phyloP scores from a whole-genome alignment of 768 basidiomycete genomes.

The Chiua virens region DNA sequence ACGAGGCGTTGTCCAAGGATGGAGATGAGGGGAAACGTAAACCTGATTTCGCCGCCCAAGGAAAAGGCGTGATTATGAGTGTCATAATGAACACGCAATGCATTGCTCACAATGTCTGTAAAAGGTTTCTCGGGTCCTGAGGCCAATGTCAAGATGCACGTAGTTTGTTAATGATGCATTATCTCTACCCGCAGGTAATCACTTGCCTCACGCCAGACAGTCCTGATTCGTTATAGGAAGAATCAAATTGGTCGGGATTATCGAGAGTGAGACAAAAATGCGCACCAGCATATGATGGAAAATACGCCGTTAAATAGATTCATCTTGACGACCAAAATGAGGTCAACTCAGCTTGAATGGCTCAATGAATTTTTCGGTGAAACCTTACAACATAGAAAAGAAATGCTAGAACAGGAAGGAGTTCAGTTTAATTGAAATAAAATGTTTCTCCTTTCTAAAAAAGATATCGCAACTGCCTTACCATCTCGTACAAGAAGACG shows the following conservation, averaged over 20 bases:
- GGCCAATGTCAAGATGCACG: no score
- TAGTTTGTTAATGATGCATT: no score
- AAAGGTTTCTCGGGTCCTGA: constrained; percentile 17
- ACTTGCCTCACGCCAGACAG: constrained; percentile 6
- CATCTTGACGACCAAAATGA: constrained; percentile 1
- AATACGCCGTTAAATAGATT: constrained; percentile 5
- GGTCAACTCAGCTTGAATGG: no score
- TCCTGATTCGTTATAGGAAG: constrained; percentile 4
- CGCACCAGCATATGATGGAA: constrained; percentile 15
- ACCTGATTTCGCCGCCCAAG: neutral
- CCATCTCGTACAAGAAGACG: constrained; percentile 14
- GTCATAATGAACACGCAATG: neutral
- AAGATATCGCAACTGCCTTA: no score
- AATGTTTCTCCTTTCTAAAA: no score
- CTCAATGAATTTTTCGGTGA: neutral
- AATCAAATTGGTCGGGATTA: neutral
- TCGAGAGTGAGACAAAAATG: neutral
- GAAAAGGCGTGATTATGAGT: neutral
- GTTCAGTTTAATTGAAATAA: no score
- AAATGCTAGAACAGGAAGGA: neutral
- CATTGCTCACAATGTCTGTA: constrained; percentile 10
- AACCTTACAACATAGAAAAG: constrained; percentile 1
- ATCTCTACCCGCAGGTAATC: neutral
- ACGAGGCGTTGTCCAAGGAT: constrained; percentile 25
- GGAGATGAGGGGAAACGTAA: constrained; percentile 8